Evolutionary conservation across 306 rosid species (phyloP).

Genomic region (Fragaria ananassa): DNA sequence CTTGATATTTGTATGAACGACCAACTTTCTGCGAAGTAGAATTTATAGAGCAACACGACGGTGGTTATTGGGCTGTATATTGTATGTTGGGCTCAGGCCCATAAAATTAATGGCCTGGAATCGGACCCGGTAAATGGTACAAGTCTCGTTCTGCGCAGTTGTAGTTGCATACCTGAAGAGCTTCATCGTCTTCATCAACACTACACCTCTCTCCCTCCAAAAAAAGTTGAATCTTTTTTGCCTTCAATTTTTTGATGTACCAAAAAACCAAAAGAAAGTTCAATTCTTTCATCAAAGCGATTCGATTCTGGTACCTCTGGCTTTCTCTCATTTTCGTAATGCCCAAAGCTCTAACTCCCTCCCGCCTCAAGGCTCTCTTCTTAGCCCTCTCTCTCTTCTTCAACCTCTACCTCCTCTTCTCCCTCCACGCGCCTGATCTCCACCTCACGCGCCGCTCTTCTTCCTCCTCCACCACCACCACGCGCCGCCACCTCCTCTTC

Average conservation of each 20-base stretch:
- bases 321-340: constrained; percentile 10
- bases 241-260: background rate
- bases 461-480: constrained; percentile 25
- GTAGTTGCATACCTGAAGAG: background rate
- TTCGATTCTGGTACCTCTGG: constrained; percentile 18
- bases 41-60: no score
- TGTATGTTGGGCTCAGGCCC: background rate
- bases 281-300: background rate
- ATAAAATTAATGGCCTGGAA: background rate
- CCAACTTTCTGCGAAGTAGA: background rate
- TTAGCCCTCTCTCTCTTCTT: constrained; percentile 45
- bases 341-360: constrained; percentile 12
- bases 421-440: constrained; percentile 16
- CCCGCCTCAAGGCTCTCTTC: constrained; percentile 42
- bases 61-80: background rate
- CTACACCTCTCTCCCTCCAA: background rate
- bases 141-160: background rate
- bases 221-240: background rate
- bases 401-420: constrained; percentile 38
- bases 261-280: constrained; percentile 1
- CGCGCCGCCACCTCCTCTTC: constrained; percentile 72
- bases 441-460: background rate
- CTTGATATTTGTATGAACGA: background rate
- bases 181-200: background rate
- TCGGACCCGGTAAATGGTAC: background rate